Evolutionary conservation across 495 filamentous ascomycete species (phyloP).

Genomic region (Penicillium pulvis): DNA sequence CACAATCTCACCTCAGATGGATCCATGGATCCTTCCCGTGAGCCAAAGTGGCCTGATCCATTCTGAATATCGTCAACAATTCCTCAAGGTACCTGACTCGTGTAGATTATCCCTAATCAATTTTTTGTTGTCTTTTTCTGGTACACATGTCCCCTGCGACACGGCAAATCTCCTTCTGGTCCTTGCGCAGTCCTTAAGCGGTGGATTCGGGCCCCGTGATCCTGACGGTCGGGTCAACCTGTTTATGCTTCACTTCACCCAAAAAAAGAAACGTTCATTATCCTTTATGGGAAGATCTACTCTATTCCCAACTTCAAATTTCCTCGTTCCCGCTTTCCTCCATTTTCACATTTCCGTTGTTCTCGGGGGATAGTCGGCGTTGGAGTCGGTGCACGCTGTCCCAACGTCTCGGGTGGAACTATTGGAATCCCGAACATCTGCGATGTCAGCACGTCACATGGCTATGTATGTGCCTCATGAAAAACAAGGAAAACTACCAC

Average conservation of each 20-base stretch:
- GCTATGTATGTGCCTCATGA: neutral
- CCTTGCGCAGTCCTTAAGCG: neutral
- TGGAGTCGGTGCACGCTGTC: neutral
- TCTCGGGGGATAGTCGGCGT: neutral
- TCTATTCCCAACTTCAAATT: neutral
- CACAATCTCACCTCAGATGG: neutral
- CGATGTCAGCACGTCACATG: neutral
- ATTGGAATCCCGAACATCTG: neutral
- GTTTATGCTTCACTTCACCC: neutral
- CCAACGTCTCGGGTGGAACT: neutral
- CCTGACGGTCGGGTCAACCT: neutral
- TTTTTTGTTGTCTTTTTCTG: too few relatives aligned
- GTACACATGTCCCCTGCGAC: neutral
- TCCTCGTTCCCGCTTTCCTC: neutral
- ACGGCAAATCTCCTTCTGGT: neutral
- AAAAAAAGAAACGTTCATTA: neutral
- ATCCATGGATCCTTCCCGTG: neutral
- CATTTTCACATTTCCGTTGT: neutral
- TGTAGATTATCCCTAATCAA: too few relatives aligned
- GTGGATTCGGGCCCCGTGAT: neutral
- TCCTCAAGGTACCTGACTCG: too few relatives aligned
- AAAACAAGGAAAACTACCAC: neutral
- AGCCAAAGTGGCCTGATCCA: neutral
- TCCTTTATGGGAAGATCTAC: neutral
- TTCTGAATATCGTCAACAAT: neutral